Evolutionary conservation across 2,329 filamentous ascomycete genomes (phyloP).

Genomic region (Claviceps sp.): DNA sequence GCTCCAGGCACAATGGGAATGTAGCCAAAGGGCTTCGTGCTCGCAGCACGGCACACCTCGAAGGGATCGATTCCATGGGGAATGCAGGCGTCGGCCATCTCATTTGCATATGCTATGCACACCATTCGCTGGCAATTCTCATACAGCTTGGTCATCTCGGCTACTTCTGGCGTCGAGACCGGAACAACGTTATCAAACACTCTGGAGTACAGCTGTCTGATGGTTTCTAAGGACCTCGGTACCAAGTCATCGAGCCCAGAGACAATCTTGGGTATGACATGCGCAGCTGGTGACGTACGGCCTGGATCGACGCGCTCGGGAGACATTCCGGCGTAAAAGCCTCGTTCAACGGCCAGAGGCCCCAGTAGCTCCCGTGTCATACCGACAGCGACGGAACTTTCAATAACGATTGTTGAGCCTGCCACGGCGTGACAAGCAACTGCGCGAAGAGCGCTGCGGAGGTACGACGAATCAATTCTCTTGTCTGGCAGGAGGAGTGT

Average conservation of each 20-base stretch:
- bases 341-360: constrained; percentile 26
- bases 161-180: constrained; percentile 38
- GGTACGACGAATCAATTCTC: constrained; percentile 32
- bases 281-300: constrained; percentile 24
- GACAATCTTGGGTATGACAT: constrained; percentile 38
- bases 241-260: constrained; percentile 35
- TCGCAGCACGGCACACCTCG: constrained; percentile 35
- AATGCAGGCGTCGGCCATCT: constrained; percentile 40
- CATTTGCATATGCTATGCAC: constrained; percentile 40
- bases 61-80: constrained; percentile 32
- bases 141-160: constrained; percentile 45
- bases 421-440: constrained; percentile 27
- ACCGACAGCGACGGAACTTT: constrained; percentile 40
- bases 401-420: constrained; percentile 36
- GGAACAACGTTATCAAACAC: constrained; percentile 34
- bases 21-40: constrained; percentile 40
- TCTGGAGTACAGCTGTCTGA: constrained; percentile 29
- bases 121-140: constrained; percentile 45
- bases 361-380: constrained; percentile 38
- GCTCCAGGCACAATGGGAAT: constrained; percentile 31
- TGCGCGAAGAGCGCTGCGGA: constrained; percentile 28
- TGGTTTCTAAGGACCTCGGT: constrained; percentile 29
- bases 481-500: constrained; percentile 34
- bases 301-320: constrained; percentile 41
- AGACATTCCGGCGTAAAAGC: constrained; percentile 36